Conservation (phyloP, 2,329 filamentous ascomycete genomes). For the Xylariaceae sp. region DNA sequence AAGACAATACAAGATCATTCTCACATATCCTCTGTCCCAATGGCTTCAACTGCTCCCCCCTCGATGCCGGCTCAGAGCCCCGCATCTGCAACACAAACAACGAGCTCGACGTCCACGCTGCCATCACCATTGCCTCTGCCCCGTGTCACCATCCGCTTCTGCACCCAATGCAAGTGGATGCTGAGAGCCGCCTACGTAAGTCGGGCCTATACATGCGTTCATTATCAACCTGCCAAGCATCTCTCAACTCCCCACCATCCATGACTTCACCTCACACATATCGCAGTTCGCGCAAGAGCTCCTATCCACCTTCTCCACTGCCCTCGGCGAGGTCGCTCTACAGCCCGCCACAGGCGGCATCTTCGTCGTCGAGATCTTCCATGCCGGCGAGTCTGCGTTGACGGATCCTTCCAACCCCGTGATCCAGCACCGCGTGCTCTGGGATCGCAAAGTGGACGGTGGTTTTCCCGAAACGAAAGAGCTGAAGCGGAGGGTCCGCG, state of each 20-base stretch:
- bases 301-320: slow-evolving; percentile 81
- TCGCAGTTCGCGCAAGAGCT: slow-evolving; percentile 85
- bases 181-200: slow-evolving; percentile 77
- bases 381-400: slow-evolving; percentile 23
- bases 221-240: too few relatives aligned
- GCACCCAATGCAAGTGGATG: slow-evolving; percentile 93
- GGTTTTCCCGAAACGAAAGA: slow-evolving; percentile 95
- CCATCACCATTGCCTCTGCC: slow-evolving; percentile 49
- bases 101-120: slow-evolving; percentile 6
- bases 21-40: slow-evolving; percentile 5
- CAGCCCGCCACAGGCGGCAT: slow-evolving; percentile 79
- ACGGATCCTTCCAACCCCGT: slow-evolving; percentile 35
- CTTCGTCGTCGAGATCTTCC: slow-evolving; percentile 67
- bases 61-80: slow-evolving; percentile 15
- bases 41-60: slow-evolving; percentile 23
- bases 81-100: slow-evolving; percentile 7
- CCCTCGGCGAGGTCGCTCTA: slow-evolving; percentile 81
- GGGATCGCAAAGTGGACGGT: slow-evolving; percentile 81
- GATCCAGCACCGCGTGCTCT: slow-evolving; percentile 52
- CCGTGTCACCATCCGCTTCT: slow-evolving; percentile 82
- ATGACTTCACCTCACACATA: not conserved
- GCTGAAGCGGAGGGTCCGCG: slow-evolving; percentile 76
- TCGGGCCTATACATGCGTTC: slow-evolving; percentile 10
- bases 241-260: too few relatives aligned
- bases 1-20: not conserved